phyloP scores from a whole-genome alignment of 2,329 filamentous ascomycete genomes.

The Cladosporium phlei region DNA sequence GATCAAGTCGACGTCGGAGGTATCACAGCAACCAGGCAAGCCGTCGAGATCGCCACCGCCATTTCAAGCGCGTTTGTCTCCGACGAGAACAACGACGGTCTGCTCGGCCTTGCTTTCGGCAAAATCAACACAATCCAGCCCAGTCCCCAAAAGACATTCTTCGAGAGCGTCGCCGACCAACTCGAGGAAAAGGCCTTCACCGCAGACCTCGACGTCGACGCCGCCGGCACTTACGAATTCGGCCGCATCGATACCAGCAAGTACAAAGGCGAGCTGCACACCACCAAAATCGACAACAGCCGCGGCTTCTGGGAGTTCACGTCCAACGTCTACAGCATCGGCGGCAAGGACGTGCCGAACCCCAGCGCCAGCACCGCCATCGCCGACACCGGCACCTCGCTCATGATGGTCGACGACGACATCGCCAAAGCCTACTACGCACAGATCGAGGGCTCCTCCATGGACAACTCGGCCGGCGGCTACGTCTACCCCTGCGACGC shows the following conservation, averaged over 20 bases:
- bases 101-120: constrained; percentile 64
- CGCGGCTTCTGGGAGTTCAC: constrained; percentile 67
- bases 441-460: constrained; percentile 36
- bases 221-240: constrained; percentile 64
- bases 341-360: constrained; percentile 51
- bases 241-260: constrained; percentile 62
- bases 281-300: constrained; percentile 56
- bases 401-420: constrained; percentile 54
- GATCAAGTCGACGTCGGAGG: constrained; percentile 65
- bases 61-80: constrained; percentile 56
- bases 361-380: constrained; percentile 43
- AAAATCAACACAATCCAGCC: constrained; percentile 62
- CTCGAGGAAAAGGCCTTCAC: constrained; percentile 67
- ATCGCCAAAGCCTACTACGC: constrained; percentile 43
- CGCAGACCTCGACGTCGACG: constrained; percentile 56
- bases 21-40: constrained; percentile 56
- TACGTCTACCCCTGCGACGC: constrained; percentile 42
- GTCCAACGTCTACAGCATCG: constrained; percentile 54
- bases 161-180: constrained; percentile 61
- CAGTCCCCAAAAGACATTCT: constrained; percentile 64
- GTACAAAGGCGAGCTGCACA: constrained; percentile 59
- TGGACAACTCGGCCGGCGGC: constrained; percentile 36
- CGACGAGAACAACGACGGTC: constrained; percentile 61
- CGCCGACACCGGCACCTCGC: constrained; percentile 56
- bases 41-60: constrained; percentile 61